Conservation (phyloP, 208 protist species). For the Crithidia bombi region DNA sequence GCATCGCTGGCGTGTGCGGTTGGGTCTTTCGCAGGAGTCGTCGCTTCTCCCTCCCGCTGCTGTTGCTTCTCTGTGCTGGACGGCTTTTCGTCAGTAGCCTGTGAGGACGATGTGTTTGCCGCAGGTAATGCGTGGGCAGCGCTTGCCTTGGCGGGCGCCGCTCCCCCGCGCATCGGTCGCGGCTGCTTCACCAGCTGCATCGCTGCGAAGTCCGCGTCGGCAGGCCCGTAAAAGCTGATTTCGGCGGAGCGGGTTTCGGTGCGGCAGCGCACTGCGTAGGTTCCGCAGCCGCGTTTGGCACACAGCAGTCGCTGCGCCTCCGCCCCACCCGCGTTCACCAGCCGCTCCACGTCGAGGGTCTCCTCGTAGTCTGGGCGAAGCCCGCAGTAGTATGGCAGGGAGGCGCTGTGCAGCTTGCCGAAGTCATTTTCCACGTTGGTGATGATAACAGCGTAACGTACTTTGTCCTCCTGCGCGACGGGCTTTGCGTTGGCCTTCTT, state of each 20-base stretch:
- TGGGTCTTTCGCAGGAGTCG: no score
- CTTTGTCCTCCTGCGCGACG: slow-evolving; percentile 10
- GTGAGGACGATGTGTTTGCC: no score
- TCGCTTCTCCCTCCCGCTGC: no score
- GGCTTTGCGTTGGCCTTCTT: background rate
- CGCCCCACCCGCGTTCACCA: background rate
- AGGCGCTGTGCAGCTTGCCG: slow-evolving; percentile 64
- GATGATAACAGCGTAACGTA: slow-evolving; percentile 79
- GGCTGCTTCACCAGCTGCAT: slow-evolving; percentile 34
- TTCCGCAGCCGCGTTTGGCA: slow-evolving; percentile 35
- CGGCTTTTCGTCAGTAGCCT: background rate
- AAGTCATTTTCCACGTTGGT: slow-evolving; percentile 89
- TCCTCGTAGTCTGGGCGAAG: slow-evolving; percentile 42
- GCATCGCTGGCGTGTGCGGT: background rate
- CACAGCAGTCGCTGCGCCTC: background rate
- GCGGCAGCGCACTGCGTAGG: slow-evolving; percentile 65
- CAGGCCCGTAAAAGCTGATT: slow-evolving; percentile 62
- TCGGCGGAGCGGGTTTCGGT: slow-evolving; percentile 82
- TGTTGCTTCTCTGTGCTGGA: no score
- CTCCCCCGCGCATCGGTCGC: slow-evolving; percentile 7
- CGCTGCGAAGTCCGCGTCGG: slow-evolving; percentile 49
- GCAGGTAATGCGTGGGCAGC: background rate
- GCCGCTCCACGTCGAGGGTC: slow-evolving; percentile 28
- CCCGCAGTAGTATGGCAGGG: slow-evolving; percentile 55
- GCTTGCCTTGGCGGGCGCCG: slow-evolving; percentile 13